phyloP scores from a whole-genome alignment of 2,329 filamentous ascomycete genomes.

The Drechslerella coelobrocha region DNA sequence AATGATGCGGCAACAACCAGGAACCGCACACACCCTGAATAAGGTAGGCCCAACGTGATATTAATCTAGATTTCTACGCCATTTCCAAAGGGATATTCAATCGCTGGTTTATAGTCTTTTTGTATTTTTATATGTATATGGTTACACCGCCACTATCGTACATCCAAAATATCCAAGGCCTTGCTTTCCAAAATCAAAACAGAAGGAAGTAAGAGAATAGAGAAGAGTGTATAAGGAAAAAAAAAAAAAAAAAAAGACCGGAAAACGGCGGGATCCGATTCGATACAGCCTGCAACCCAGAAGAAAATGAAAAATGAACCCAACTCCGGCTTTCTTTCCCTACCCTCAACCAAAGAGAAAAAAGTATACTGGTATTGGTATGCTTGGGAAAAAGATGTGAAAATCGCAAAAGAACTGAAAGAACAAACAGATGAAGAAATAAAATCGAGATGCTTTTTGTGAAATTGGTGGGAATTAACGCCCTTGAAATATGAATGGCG shows the following conservation, averaged over 20 bases:
- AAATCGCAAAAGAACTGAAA: slow-evolving; percentile 4
- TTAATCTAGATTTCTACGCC: too few relatives aligned
- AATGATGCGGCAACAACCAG: too few relatives aligned
- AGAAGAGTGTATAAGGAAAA: slow-evolving; percentile 1
- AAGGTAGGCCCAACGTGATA: too few relatives aligned
- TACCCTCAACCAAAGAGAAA: not conserved
- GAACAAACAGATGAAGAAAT: slow-evolving; percentile 15
- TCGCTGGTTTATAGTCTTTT: slow-evolving; percentile 28
- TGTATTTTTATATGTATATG: slow-evolving; percentile 31
- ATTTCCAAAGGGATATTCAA: not conserved
- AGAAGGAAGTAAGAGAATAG: not conserved
- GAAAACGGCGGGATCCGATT: slow-evolving; percentile 20
- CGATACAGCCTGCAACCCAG: too few relatives aligned
- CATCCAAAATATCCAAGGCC: not conserved
- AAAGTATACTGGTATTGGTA: slow-evolving; percentile 1
- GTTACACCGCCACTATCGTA: slow-evolving; percentile 40
- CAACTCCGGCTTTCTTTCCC: slow-evolving; percentile 9
- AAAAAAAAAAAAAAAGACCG: slow-evolving; percentile 12
- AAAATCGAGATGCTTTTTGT: slow-evolving; percentile 25
- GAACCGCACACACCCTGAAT: too few relatives aligned
- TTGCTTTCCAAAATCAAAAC: slow-evolving; percentile 6
- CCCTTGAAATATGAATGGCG: slow-evolving; percentile 7
- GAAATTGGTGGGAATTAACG: slow-evolving; percentile 23
- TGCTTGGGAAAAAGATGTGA: slow-evolving; percentile 1
- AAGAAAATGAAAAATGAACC: too few relatives aligned